Evolutionary conservation across 805 yeast species (phyloP), one percentile per base, ranked within the genome.

Genomic region (Wickerhamiella kurtzmanii): DNA sequence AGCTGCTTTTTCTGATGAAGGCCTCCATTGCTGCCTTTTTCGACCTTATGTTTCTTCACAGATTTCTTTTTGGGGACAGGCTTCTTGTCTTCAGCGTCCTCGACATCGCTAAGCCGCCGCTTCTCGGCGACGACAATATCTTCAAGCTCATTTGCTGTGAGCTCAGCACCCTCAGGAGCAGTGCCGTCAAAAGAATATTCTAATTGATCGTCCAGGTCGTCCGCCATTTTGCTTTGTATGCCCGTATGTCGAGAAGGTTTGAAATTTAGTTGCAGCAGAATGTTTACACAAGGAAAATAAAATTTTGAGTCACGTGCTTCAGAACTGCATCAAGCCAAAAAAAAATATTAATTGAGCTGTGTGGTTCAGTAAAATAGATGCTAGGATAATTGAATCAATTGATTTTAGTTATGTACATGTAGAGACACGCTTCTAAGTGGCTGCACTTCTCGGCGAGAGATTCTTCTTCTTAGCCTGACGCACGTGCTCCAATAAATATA

Each of bases 151-250:
- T 35, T 37, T 13, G 51, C 57, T 35, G 53, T 52, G 35, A 51
- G 55, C 37, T 51, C 61, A n/a, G 48, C 59, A 20, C 51, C 57
- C 19, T 51, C 52, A 39, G 49, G 51, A 15, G 36, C 2, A 2
- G 42, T 15, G 8, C 64, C 55, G 37, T 72, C 75, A 20, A 74
- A 67, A 3, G 69, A 72, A 58, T 82, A 82, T 2, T 71, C 81
- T 44, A 85, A 66, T 2, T 86, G 89, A 59, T 84, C 94, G 44
- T 83, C 88, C 49, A 85, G 67, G 50, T 81, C 94, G 62, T 86
- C 95, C 15, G 73, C 82, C 52, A 51, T 48, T 8, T 51, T 57
- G 47, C 37, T 39, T 20, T 28, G 16, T 22, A n/a, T n/a, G n/a
- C n/a, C 32, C 6, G 9, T 25, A 11, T 25, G 32, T 6, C 9